A percentile compares a stretch with the other conserved stretches of the same genome.
These are phyloP conservation scores for Plasmodium knowlesi DNA, from an alignment of 169 alveolate genomes.

Conservation along the genomic window DNA sequence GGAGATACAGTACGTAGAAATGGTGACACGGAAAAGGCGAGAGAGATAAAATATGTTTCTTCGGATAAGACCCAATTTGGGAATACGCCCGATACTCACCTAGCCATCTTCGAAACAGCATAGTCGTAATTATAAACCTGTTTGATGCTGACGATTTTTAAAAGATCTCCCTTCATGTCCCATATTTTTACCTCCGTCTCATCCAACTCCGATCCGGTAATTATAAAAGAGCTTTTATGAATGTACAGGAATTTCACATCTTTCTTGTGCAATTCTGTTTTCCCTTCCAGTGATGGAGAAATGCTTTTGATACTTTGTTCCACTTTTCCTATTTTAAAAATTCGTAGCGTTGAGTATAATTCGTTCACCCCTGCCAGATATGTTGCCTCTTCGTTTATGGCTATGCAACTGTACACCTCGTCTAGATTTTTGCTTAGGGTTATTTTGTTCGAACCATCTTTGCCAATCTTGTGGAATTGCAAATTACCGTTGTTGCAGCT, in stretches of 20 bases:
- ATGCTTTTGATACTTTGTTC: slow-evolving; percentile 10
- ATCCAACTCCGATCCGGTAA: slow-evolving; percentile 35
- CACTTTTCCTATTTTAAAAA: slow-evolving; percentile 15
- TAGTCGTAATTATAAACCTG: slow-evolving; percentile 29
- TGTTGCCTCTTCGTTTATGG: slow-evolving; percentile 24
- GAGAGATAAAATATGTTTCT: no score
- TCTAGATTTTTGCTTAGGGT: slow-evolving; percentile 8
- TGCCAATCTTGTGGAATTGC: slow-evolving; percentile 19
- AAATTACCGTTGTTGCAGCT: slow-evolving; percentile 33
- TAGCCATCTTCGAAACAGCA: slow-evolving; percentile 16
- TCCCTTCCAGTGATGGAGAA: background rate
- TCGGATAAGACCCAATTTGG: background rate
- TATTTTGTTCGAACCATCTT: background rate
- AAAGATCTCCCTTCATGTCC: slow-evolving; percentile 30
- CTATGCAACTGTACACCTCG: slow-evolving; percentile 42
- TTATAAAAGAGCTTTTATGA: slow-evolving; percentile 14
- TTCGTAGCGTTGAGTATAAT: slow-evolving; percentile 12
- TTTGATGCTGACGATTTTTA: slow-evolving; percentile 19
- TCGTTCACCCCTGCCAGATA: slow-evolving; percentile 10
- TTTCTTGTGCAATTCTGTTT: slow-evolving; percentile 13
- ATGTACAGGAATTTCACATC: slow-evolving; percentile 21
- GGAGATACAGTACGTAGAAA: background rate
- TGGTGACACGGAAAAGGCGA: background rate
- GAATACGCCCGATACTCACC: background rate
- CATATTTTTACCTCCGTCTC: slow-evolving; percentile 42